Evolutionary conservation across 805 yeast species (phyloP), one percentile per base, ranked within the genome.

Genomic region (Kodamaea fukazawae): DNA sequence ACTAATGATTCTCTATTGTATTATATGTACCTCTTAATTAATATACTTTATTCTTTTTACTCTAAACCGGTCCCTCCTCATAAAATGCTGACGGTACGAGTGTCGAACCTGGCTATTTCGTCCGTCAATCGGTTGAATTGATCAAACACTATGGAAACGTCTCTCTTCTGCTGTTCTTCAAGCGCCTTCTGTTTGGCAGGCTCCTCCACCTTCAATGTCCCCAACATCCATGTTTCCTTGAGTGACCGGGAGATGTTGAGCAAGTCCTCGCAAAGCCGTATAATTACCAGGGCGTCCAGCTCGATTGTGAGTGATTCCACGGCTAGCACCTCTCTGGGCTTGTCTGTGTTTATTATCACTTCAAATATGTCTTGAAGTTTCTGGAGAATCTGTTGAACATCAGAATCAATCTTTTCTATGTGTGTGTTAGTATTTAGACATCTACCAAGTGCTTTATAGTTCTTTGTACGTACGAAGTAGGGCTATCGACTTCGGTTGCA

Each of bases 271-370:
- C 78, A 70, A 11, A 76, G 58, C 38, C 80, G 58, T 7, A 77
- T 67, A 2, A 78, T 75, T 1, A 71, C 65, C 39, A 73, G 60
- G 0, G 81, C 70, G 46, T 75, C 75, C 14, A 76, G 65, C 48
- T 78, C 81, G 17, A 78, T 73, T 12, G 78, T 78, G 13, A 78
- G 58, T 25, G 78, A 69, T 46, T 78, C 82, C n/a, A 76, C 73
- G 0, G 81, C 73, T 26, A 68, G 47, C 16, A 64, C 47, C 43
- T 70, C 75, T 32, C 61, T 60, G 11, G 72, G 59, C 42, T 69
- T 69, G 40, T 63, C 71, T 38, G 61, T 60, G 22, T 64, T 60
- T 28, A 66, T 57, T 11, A 78, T 66, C 2, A 75, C 66, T 41
- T 75, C 78, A 34, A 77, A 61, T 22, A 76, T 72, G 40, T 75